Base-by-base conservation (phyloP, 2,329 filamentous ascomycete genomes). In the Cercospora zeina region DNA sequence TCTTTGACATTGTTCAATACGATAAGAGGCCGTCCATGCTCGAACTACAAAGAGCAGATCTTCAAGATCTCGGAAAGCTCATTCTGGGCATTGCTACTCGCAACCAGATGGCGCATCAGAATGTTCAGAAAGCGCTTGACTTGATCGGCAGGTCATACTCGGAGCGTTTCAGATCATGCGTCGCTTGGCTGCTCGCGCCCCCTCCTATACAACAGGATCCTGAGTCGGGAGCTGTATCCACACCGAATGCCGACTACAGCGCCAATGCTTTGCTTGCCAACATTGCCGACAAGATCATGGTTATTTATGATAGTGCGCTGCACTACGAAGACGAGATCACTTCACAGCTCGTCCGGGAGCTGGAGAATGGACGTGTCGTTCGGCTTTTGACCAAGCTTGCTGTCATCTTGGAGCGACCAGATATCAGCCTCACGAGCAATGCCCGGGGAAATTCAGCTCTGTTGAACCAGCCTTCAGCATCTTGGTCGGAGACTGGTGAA, bases 401-500 rank as follows among this genome's bases (percentile, higher is more conserved):
- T 64, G 84, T 90, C 62, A 87, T 99, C 73, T 95, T 95, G 71
- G 95, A 99, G 76, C 87, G 95, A 10, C 90, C 89, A 1, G 93
- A 97, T 72, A 89, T 89, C 65, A 61, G 63, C 21, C 69, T 62
- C 39, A 68, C 72, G 1, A 58, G 74, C 4, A 70, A 74, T 10
- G 71, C 73, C 0, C 65, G 56, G 27, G 65, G 58, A 21, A 71
- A 73, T 69, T 59, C 73, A 42, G 65, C 67, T 27, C 55, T 69
- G 7, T 65, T 72, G 10, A 74, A 74, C 57, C 70, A 74, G 59
- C 68, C 71, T 19, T 72, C 71, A 5, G 63, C 68, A 13, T 67
- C 73, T 3, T 99, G 95, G 93, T 90, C 91, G 4, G 93, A 97
- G 75, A 95, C 90, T 53, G 93, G 93, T 27, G 91, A 96, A 71